Conservation (phyloP, 2,329 filamentous ascomycete species). For the Alternaria conjuncta region DNA sequence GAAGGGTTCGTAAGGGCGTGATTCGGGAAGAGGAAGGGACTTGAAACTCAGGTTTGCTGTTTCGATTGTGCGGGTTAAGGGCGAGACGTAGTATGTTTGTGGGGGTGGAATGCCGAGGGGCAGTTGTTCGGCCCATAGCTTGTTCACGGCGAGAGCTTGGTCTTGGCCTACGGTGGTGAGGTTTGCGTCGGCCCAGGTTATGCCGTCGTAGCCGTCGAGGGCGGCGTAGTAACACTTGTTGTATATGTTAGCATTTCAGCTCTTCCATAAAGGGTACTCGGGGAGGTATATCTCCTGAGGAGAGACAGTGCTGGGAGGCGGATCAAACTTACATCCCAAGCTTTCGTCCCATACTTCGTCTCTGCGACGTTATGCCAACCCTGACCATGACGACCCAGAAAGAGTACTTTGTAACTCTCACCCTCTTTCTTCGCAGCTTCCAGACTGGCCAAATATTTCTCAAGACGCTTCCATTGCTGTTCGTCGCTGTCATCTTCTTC, state of each 20-base stretch:
- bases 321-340: slow-evolving; percentile 66
- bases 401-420: slow-evolving; percentile 69
- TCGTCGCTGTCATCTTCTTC: slow-evolving; percentile 48
- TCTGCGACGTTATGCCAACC: slow-evolving; percentile 71
- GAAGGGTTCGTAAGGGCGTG: slow-evolving; percentile 61
- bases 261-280: too few relatives aligned
- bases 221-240: slow-evolving; percentile 67
- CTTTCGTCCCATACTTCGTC: slow-evolving; percentile 69
- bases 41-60: slow-evolving; percentile 69
- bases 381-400: slow-evolving; percentile 73
- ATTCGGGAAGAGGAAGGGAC: slow-evolving; percentile 58
- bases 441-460: slow-evolving; percentile 60
- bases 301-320: neutral
- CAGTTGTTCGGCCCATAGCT: slow-evolving; percentile 64
- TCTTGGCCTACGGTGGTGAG: slow-evolving; percentile 64
- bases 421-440: slow-evolving; percentile 54
- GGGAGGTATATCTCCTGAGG: too few relatives aligned
- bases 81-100: slow-evolving; percentile 69
- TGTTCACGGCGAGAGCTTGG: slow-evolving; percentile 65
- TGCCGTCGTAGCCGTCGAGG: slow-evolving; percentile 67
- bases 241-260: neutral
- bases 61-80: slow-evolving; percentile 67
- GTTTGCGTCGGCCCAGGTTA: slow-evolving; percentile 67
- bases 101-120: slow-evolving; percentile 63
- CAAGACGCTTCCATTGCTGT: slow-evolving; percentile 67